These are phyloP conservation scores for Xylaria sp. DNA, from an alignment of 2,329 filamentous ascomycete species.

Conservation along the genomic window DNA sequence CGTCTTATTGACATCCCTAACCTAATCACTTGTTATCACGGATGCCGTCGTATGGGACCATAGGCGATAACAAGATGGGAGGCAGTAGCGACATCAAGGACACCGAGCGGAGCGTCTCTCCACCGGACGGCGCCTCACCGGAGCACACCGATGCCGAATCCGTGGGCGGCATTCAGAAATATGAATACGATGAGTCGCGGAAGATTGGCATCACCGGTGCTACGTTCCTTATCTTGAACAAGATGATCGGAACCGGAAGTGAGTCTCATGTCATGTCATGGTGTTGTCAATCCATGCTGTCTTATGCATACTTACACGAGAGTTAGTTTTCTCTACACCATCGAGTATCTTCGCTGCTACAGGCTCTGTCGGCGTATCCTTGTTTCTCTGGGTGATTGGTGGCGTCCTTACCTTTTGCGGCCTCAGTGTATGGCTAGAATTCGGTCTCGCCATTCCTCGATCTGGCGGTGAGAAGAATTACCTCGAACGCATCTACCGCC, in stretches of 20 bases:
- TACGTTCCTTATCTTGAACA: slow-evolving; percentile 66
- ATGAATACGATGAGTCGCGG: slow-evolving; percentile 48
- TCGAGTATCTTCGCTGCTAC: slow-evolving; percentile 63
- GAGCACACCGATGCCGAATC: slow-evolving; percentile 40
- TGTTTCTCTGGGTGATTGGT: slow-evolving; percentile 53
- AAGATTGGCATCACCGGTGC: slow-evolving; percentile 65
- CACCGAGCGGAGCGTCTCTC: slow-evolving; percentile 37
- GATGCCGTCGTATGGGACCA: slow-evolving; percentile 28
- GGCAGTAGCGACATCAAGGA: slow-evolving; percentile 35
- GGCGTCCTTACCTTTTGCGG: slow-evolving; percentile 67
- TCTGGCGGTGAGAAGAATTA: slow-evolving; percentile 75
- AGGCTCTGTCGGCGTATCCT: slow-evolving; percentile 60
- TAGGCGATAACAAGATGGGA: slow-evolving; percentile 33
- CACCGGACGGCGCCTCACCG: slow-evolving; percentile 23
- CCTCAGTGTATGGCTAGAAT: slow-evolving; percentile 70
- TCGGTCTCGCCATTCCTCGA: slow-evolving; percentile 69
- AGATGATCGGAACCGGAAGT: slow-evolving; percentile 69
- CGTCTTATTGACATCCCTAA: slow-evolving; percentile 15
- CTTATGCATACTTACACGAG: slow-evolving; percentile 3
- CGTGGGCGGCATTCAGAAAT: slow-evolving; percentile 42
- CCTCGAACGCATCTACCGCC: slow-evolving; percentile 69
- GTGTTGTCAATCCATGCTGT: too few relatives aligned
- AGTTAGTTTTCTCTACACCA: slow-evolving; percentile 63
- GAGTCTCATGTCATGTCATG: slow-evolving; percentile 41
- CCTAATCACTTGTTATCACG: not conserved